Base-by-base conservation (phyloP, 176 grass and related monocot species). In the Pharus latifolius region DNA sequence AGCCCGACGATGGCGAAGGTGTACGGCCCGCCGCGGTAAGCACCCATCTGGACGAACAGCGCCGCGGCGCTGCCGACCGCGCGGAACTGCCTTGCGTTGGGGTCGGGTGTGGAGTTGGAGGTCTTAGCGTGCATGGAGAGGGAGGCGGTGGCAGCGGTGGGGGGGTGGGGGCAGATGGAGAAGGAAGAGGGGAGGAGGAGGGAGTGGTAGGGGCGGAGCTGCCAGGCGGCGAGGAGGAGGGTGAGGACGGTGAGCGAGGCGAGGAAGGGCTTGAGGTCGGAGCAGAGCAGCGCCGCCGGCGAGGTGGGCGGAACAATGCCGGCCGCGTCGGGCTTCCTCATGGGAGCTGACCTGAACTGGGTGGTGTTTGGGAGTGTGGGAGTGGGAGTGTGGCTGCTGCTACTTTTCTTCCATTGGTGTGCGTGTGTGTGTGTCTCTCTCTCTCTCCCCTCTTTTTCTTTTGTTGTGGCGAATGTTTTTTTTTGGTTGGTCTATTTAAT, bases 21-120 rank as follows among this genome's bases (percentile, higher is more conserved):
- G 88, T 78, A 81, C 3, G 88, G 76, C 2, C 92, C 92, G 23
- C 92, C 92, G 3, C 92, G 88, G 69, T 96, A 91, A 1, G 92
- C 88, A 6, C 88, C 88, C 82, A 96, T 91, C 74, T 91, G 88
- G 25, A 96, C 92, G 57, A 96, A 96, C 49, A 96, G 86, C 74
- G 92, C 85, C 19, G 88, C 92, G 0, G 88, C 92, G 74, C 80
- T 92, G 16, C 92, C 92, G 35, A 86, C 87, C 2, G 80, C 62
- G 32, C 61, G 83, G 85, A 96, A 96, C 50, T 78, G 82, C 35
- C 92, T 82, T 32, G 67, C 56, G 50, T 86, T 78, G 2, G 88
- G 78, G 49, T 87, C 81, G 0, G 46, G 30, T 2, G 65, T 68
- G 46, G 46, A 3, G 60, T 15, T 23, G 25, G 44, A 45, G 0